phyloP scores from a whole-genome alignment of 257 asterid species.

The Penstemon davidsonii region DNA sequence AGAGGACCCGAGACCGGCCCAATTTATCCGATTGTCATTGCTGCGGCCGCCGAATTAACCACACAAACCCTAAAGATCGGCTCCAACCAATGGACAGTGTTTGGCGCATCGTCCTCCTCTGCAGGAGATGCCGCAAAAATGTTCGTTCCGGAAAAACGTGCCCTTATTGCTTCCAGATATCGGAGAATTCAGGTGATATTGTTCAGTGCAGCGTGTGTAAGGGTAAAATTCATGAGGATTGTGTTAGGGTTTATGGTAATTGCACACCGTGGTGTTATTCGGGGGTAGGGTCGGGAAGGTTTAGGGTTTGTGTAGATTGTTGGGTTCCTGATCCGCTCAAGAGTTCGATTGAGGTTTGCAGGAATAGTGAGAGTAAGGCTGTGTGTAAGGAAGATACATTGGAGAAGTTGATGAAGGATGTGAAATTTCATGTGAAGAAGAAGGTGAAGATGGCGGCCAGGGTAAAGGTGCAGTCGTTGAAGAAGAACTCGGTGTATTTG shows the following conservation, averaged over 20 bases:
- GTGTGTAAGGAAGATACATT: conserved; percentile 26
- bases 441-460: conserved; percentile 37
- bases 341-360: conserved; percentile 40
- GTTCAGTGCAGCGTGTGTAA: conserved; percentile 51
- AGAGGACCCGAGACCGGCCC: conserved; percentile 70
- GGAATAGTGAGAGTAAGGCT: conserved; percentile 34
- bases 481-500: conserved; percentile 35
- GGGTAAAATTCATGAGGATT: conserved; percentile 54
- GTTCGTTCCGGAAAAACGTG: conserved; percentile 54
- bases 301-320: conserved; percentile 76
- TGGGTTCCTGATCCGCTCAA: conserved; percentile 82
- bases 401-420: conserved; percentile 37
- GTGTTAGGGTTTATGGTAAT: conserved; percentile 49
- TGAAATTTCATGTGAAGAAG: conserved; percentile 32
- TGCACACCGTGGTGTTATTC: conserved; percentile 71
- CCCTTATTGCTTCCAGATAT: conserved; percentile 64
- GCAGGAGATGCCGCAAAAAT: conserved; percentile 55
- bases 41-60: conserved; percentile 57
- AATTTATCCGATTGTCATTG: conserved; percentile 82
- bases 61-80: conserved; percentile 66
- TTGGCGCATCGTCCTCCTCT: conserved; percentile 89
- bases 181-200: conserved; percentile 43
- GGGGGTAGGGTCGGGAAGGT: conserved; percentile 36
- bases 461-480: conserved; percentile 36
- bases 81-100: conserved; percentile 70